phyloP scores from a whole-genome alignment of 2,329 filamentous ascomycete genomes.

The Endoconidiophora polonica region DNA sequence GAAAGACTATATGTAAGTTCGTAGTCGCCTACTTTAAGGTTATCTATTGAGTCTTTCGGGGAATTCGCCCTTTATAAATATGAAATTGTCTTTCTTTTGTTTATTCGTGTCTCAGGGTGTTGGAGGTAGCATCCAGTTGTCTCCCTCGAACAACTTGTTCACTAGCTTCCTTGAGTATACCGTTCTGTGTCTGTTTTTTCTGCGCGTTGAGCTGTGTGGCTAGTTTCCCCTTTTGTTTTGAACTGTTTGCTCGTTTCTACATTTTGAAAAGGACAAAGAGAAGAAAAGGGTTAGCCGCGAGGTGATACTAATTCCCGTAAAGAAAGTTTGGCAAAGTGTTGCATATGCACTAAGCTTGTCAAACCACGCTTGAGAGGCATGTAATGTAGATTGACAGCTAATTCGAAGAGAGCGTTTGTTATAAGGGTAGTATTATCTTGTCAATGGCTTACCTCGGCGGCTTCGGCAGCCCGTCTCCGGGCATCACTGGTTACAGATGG shows the following conservation, averaged over 20 bases:
- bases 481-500: slow-evolving; percentile 10
- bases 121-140: slow-evolving; percentile 45
- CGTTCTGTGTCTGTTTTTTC: slow-evolving; percentile 53
- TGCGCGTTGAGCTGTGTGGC: slow-evolving; percentile 55
- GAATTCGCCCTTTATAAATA: too few species aligned
- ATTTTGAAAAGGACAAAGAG: slow-evolving; percentile 5
- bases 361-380: not conserved
- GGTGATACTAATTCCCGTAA: not conserved
- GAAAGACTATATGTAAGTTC: too few species aligned
- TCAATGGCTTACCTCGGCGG: slow-evolving; percentile 6
- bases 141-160: slow-evolving; percentile 46
- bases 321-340: not conserved
- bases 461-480: slow-evolving; percentile 6
- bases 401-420: not conserved
- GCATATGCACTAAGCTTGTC: not conserved
- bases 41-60: too few species aligned
- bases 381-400: not conserved
- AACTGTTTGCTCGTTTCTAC: slow-evolving; percentile 49
- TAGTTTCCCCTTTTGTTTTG: slow-evolving; percentile 49
- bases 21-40: too few species aligned
- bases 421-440: not conserved
- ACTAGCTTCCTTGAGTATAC: slow-evolving; percentile 52
- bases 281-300: not conserved
- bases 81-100: slow-evolving; percentile 9
- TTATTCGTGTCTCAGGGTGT: slow-evolving; percentile 23